These are phyloP conservation scores for Exsudoporus frostii DNA, from an alignment of 768 basidiomycete species.

Conservation along the genomic window DNA sequence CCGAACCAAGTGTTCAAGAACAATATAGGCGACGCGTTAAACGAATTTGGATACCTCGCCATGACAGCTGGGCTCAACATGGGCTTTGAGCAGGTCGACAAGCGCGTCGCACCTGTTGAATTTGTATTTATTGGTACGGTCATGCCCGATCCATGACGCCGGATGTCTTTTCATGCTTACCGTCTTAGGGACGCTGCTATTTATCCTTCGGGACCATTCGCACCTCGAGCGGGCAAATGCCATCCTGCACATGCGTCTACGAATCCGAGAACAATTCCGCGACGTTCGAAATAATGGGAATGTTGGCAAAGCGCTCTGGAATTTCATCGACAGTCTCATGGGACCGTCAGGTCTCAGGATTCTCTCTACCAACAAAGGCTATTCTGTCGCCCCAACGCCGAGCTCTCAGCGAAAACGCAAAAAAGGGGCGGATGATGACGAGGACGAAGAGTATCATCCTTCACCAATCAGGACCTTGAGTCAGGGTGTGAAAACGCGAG, in stretches of 20 bases:
- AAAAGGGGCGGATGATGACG: conserved; percentile 27
- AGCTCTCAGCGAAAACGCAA: conserved; percentile 31
- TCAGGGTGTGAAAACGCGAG: conserved; percentile 40
- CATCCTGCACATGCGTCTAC: conserved; percentile 53
- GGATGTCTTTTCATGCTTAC: neutral
- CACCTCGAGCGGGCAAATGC: conserved; percentile 50
- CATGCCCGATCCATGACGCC: neutral
- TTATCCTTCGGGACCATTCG: conserved; percentile 42
- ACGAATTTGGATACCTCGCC: conserved; percentile 55
- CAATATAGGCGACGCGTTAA: conserved; percentile 51
- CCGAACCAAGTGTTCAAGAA: conserved; percentile 50
- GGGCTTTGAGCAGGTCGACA: conserved; percentile 52
- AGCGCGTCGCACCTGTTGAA: conserved; percentile 68
- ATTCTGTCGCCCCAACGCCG: conserved; percentile 3
- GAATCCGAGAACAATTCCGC: conserved; percentile 51
- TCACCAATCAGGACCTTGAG: conserved; percentile 40
- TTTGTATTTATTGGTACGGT: conserved; percentile 75
- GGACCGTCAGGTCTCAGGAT: conserved; percentile 32
- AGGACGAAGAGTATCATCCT: conserved; percentile 49
- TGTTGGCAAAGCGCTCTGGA: conserved; percentile 59
- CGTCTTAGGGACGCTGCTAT: conserved; percentile 61
- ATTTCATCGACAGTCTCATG: conserved; percentile 43
- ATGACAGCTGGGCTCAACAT: conserved; percentile 35
- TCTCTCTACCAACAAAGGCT: conserved; percentile 24
- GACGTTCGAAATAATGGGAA: conserved; percentile 64